Evolutionary conservation across 75 land plant genomes (phyloP), one percentile per base, ranked within the genome.

Genomic region (Adiantum capillusveneris): DNA sequence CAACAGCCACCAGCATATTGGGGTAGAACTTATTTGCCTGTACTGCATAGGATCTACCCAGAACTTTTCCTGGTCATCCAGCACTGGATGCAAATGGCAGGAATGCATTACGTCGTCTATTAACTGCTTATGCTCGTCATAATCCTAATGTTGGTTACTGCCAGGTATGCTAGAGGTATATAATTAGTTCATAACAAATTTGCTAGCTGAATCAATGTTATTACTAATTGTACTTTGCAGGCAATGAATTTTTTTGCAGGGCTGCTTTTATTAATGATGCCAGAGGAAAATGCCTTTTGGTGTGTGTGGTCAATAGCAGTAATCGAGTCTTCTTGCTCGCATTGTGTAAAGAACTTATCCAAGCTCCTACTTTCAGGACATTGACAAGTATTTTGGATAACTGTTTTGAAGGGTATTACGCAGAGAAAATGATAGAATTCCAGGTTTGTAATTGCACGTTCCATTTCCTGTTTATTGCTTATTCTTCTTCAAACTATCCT

Each of bases 61-160:
- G 99, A 63, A 95, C 99, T 30, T 95, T 95, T 69, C 99, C 99
- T 25, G 99, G 99, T 9, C 97, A 95, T 76, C 99, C 99, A 62
- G 86, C 92, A 56, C 58, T 95, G 27, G 99, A 91, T 72, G 86
- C 83, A 66, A 82, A 87, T 87, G 97, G 97, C 34, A 82, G 96
- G 68, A 87, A 86, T 78, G 88, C 97, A 37, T 72, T 95, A 68
- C 76, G 97, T 65, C 87, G 97, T 26, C 65, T 95, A 22, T 78
- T 95, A 18, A 95, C 88, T 57, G 99, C 96, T 39, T 95, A 95
- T 82, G 99, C 99, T 67, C 84, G 92, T 2, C 99, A 84, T 58
- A 95, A 95, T 67, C 99, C 99, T 25, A 76, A 82, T 44, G 99
- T 95, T 60, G 99, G 99, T 2, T 95, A 95, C 54, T 95, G 99